phyloP scores from a whole-genome alignment of 805 yeast species.

The Suhomyces xylopsoci region DNA sequence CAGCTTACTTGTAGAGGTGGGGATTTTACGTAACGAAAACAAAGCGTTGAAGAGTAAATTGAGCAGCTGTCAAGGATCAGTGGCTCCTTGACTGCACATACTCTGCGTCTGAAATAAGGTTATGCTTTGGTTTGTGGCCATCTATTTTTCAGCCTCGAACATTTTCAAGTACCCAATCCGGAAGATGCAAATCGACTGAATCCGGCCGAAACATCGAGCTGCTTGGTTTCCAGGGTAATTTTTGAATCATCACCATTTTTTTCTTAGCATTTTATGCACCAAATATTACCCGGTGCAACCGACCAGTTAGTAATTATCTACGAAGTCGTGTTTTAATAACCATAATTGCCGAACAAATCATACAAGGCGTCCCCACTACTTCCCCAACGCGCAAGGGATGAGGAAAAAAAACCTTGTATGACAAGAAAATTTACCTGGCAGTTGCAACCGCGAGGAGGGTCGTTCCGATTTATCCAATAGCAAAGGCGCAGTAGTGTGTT shows the following conservation, averaged over 20 bases:
- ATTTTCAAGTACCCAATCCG: not conserved
- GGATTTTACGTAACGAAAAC: slow-evolving; percentile 48
- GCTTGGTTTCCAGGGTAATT: not conserved
- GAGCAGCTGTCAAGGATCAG: not conserved
- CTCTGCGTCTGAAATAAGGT: not conserved
- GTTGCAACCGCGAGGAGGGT: not conserved
- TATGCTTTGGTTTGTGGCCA: not conserved
- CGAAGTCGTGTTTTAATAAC: not conserved
- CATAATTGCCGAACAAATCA: not conserved
- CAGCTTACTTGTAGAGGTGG: slow-evolving; percentile 66
- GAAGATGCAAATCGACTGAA: not conserved
- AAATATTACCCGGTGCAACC: not conserved
- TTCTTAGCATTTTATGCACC: not conserved
- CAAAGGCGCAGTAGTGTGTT: not conserved
- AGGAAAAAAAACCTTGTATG: not conserved
- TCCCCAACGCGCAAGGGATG: not conserved
- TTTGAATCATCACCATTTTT: not conserved
- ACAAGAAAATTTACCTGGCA: not conserved
- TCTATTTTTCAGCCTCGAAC: not conserved
- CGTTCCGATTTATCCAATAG: not conserved
- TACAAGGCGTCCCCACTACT: not conserved
- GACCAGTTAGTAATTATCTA: not conserved
- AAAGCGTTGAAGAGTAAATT: slow-evolving; percentile 4
- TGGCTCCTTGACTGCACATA: not conserved
- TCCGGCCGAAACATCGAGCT: not conserved